phyloP scores from a whole-genome alignment of 176 grass and related monocot species.

The Pontederia crassipes region DNA sequence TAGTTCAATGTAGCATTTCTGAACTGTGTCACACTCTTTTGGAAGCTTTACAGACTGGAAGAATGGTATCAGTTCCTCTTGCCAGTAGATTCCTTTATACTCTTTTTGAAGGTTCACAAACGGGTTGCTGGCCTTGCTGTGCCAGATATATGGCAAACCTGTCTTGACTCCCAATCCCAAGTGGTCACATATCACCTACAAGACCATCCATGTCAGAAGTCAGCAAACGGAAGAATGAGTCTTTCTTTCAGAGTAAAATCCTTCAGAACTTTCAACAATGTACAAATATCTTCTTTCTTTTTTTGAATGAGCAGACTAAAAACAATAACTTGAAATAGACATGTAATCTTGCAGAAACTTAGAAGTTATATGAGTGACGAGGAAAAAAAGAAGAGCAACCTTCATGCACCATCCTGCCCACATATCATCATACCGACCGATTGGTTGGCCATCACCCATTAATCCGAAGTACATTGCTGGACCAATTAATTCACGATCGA shows the following conservation, averaged over 20 bases:
- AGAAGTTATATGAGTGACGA: no score
- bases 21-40: constrained; percentile 40
- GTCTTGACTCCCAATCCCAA: constrained; percentile 49
- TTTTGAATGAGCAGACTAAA: no score
- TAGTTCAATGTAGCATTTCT: constrained; percentile 59
- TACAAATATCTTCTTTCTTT: no score
- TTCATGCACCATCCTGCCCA: constrained; percentile 74
- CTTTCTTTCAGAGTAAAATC: no score
- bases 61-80: constrained; percentile 64
- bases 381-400: constrained; percentile 14
- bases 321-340: no score
- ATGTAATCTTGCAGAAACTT: no score
- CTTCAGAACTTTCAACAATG: no score
- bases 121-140: constrained; percentile 63
- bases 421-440: constrained; percentile 61
- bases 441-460: constrained; percentile 53
- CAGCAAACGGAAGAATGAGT: no score
- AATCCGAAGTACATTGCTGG: constrained; percentile 84
- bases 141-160: constrained; percentile 69
- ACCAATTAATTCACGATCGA: constrained; percentile 50
- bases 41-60: constrained; percentile 42
- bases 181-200: constrained; percentile 6
- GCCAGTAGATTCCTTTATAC: constrained; percentile 64
- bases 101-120: constrained; percentile 64
- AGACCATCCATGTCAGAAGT: no score